Evolutionary conservation across 1,284 basidiomycete genomes (phyloP).

Genomic region (Golubevia sp.): DNA sequence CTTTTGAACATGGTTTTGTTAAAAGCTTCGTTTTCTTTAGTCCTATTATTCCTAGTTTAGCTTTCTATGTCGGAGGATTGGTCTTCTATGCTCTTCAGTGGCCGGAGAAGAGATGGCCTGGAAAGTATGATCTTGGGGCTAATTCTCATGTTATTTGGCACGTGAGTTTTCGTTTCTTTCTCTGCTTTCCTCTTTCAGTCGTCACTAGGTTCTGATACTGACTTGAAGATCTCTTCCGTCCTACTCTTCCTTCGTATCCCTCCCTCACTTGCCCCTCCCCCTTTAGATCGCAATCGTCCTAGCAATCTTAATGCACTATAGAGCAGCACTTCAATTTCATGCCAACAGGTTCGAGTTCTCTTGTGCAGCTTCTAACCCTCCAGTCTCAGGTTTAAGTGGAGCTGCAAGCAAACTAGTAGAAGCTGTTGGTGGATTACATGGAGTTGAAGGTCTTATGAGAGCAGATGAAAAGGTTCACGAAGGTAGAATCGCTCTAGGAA

Average conservation of each 20-base stretch:
- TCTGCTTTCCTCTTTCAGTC: neutral
- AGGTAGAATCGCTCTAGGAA: constrained; percentile 35
- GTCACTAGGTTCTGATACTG: neutral
- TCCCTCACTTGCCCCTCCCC: no score
- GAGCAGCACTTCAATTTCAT: constrained; percentile 49
- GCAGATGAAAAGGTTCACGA: constrained; percentile 41
- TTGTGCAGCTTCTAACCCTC: constrained; percentile 14
- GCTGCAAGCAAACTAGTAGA: constrained; percentile 21
- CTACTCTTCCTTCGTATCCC: no score
- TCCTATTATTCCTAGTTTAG: constrained; percentile 48
- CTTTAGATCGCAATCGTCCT: constrained; percentile 4
- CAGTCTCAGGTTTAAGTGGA: neutral
- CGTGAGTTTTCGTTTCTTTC: constrained; percentile 33
- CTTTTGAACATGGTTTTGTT: constrained; percentile 43
- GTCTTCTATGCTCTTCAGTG: constrained; percentile 51
- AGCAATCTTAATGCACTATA: constrained; percentile 53
- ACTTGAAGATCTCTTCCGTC: no score
- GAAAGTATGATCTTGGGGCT: constrained; percentile 47
- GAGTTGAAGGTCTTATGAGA: constrained; percentile 29
- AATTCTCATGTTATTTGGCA: constrained; percentile 61
- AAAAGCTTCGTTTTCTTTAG: constrained; percentile 44
- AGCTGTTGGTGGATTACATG: constrained; percentile 33
- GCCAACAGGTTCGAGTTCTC: constrained; percentile 49
- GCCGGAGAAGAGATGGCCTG: constrained; percentile 50
- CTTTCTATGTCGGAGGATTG: constrained; percentile 47